A percentile compares a stretch with the other conserved stretches of the same genome.
Conservation (phyloP, 2,329 filamentous ascomycete species). For the Paracamarosporium sp. region DNA sequence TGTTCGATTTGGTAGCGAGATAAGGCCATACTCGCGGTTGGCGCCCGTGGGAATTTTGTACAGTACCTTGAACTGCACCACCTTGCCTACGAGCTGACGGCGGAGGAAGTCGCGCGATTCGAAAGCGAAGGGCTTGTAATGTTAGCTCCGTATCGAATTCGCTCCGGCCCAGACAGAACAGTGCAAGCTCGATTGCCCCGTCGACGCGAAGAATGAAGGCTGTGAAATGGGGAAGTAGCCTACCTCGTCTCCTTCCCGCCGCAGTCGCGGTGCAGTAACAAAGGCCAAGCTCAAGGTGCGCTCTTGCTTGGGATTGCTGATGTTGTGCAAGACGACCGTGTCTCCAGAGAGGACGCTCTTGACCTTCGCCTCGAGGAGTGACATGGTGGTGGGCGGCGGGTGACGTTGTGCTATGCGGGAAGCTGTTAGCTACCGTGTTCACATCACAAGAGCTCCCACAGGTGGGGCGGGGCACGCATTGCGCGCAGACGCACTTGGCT, state of each 20-base stretch:
- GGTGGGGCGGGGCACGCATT: slow-evolving; percentile 13
- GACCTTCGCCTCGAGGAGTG: slow-evolving; percentile 61
- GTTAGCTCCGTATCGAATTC: neutral
- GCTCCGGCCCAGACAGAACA: neutral
- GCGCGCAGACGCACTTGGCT: slow-evolving; percentile 5
- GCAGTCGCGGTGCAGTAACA: slow-evolving; percentile 85
- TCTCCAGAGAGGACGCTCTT: slow-evolving; percentile 96
- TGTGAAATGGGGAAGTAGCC: too few species aligned
- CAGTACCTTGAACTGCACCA: slow-evolving; percentile 81
- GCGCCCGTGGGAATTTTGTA: slow-evolving; percentile 82
- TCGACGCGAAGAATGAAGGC: neutral
- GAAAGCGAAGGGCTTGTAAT: slow-evolving; percentile 75
- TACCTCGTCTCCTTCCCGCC: slow-evolving; percentile 86
- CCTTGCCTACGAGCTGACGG: slow-evolving; percentile 82
- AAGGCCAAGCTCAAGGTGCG: slow-evolving; percentile 89
- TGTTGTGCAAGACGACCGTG: slow-evolving; percentile 82
- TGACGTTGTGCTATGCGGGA: slow-evolving; percentile 16
- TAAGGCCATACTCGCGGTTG: slow-evolving; percentile 86
- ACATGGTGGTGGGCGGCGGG: slow-evolving; percentile 28
- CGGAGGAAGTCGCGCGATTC: slow-evolving; percentile 93
- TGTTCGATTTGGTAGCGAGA: slow-evolving; percentile 74
- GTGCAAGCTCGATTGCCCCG: too few species aligned
- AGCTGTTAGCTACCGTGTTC: slow-evolving; percentile 39
- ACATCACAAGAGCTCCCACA: slow-evolving; percentile 20
- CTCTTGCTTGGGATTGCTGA: slow-evolving; percentile 82